Conservation (phyloP, 768 basidiomycete genomes). For the Daedaleopsis sinensis region DNA sequence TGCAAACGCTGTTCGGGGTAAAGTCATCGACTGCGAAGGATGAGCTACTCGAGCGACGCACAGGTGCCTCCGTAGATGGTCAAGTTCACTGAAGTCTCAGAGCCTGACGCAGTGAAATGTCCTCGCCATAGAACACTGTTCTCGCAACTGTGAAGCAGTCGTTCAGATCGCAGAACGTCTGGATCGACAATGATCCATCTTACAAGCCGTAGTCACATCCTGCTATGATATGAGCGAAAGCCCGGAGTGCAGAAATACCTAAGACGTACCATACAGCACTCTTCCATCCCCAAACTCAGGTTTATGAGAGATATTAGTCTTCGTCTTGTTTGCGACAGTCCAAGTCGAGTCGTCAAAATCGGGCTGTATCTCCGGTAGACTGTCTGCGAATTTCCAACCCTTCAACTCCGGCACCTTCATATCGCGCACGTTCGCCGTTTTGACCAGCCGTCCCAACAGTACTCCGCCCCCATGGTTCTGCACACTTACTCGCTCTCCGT, state of each 20-base stretch:
- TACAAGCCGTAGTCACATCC: slow-evolving; percentile 86
- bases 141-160: slow-evolving; percentile 60
- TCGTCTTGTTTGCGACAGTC: slow-evolving; percentile 58
- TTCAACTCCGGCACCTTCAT: slow-evolving; percentile 43
- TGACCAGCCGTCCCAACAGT: slow-evolving; percentile 51
- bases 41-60: slow-evolving; percentile 27
- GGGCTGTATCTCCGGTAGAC: not conserved
- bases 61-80: slow-evolving; percentile 84
- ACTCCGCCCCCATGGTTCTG: slow-evolving; percentile 30
- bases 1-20: slow-evolving; percentile 59
- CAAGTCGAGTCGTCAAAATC: slow-evolving; percentile 3
- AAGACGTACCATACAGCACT: slow-evolving; percentile 57
- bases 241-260: not conserved
- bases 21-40: not conserved
- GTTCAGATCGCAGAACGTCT: not conserved
- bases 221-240: slow-evolving; percentile 3
- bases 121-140: slow-evolving; percentile 83
- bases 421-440: slow-evolving; percentile 31
- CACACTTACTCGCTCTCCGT: slow-evolving; percentile 51
- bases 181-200: slow-evolving; percentile 28
- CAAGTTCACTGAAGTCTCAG: slow-evolving; percentile 66
- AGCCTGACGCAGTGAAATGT: slow-evolving; percentile 67
- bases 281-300: slow-evolving; percentile 76
- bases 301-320: slow-evolving; percentile 71
- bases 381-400: slow-evolving; percentile 6